Evolutionary conservation across 345 rosid genomes (phyloP), one percentile per base, ranked within the genome.

Genomic region (Citrus unshiu): DNA sequence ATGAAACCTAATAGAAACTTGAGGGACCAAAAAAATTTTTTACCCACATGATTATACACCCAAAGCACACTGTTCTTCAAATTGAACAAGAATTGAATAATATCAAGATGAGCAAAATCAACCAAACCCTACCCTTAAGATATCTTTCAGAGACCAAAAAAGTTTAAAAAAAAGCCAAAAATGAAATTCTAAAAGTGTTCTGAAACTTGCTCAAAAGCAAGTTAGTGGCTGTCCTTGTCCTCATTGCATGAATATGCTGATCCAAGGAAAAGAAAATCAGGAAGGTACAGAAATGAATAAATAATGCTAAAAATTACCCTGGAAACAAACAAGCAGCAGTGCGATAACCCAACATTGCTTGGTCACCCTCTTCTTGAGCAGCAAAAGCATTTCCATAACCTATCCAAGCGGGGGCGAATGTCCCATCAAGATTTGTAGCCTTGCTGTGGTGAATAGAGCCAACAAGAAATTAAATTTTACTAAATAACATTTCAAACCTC

Each of bases 341-440:
- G 18, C 98, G 96, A 81, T 96, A 96, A 78, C 94, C 98, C 7
- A 97, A 86, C 99, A 96, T 93, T 78, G 98, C 98, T 84, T 93
- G 98, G 82, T 96, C 99, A 74, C 97, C 98, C 87, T 93, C 99
- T 68, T 94, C 97, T 85, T 87, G 88, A 76, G 92, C 93, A 39
- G 97, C 95, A 89, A 82, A 96, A 74, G 98, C 93, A 91, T 94
- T 93, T 70, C 97, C 98, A 85, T 72, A 91, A 76, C 98, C 97
- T 79, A 96, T 89, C 98, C 94, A 93, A 51, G 99, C 98, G 86
- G 98, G 93, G 67, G 93, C 82, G 83, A 93, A 96, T 39, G 90
- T 90, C 54, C 97, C 93, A 85, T 96, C 98, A 43, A 93, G 81
- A 68, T 78, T 87, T 2, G 98, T 93, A 58, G 98, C 98, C 86